These are phyloP conservation scores for Rhizophagus prolifer DNA, from an alignment of 192 early-diverging fungal species.

Conservation along the genomic window DNA sequence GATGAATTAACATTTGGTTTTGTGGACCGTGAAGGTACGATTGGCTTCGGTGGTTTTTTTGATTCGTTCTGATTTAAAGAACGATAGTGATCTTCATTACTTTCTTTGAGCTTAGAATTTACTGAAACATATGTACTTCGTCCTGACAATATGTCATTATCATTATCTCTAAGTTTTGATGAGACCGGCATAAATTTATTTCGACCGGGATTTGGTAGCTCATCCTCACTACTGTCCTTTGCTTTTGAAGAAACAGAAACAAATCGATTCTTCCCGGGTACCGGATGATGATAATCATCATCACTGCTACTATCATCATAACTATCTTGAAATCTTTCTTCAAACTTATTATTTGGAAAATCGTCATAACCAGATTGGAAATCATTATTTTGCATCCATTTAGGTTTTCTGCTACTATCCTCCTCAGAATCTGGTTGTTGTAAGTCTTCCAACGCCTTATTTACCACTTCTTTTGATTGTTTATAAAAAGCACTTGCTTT, in stretches of 20 bases:
- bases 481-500: slow-evolving; percentile 68
- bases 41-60: slow-evolving; percentile 13
- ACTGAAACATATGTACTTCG: background rate
- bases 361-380: slow-evolving; percentile 32
- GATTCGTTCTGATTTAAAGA: background rate
- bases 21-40: background rate
- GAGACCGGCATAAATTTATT: background rate
- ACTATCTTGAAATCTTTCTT: slow-evolving; percentile 19
- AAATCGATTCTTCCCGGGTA: background rate
- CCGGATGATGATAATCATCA: background rate
- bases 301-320: slow-evolving; percentile 23
- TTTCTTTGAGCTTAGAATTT: background rate
- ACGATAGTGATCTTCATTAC: background rate
- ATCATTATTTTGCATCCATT: slow-evolving; percentile 37
- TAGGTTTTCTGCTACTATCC: slow-evolving; percentile 31
- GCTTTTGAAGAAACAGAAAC: background rate
- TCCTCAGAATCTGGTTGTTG: slow-evolving; percentile 46
- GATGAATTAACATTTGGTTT: background rate
- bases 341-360: slow-evolving; percentile 27
- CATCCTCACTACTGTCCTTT: background rate
- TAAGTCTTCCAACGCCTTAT: slow-evolving; percentile 61
- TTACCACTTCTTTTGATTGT: slow-evolving; percentile 60
- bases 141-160: background rate
- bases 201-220: background rate
- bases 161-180: background rate